Percentiles rank a stretch among this genome's conserved stretches.
Evolutionary conservation across 1,284 basidiomycete genomes (phyloP).

Genomic region (Sporisorium reilianum): DNA sequence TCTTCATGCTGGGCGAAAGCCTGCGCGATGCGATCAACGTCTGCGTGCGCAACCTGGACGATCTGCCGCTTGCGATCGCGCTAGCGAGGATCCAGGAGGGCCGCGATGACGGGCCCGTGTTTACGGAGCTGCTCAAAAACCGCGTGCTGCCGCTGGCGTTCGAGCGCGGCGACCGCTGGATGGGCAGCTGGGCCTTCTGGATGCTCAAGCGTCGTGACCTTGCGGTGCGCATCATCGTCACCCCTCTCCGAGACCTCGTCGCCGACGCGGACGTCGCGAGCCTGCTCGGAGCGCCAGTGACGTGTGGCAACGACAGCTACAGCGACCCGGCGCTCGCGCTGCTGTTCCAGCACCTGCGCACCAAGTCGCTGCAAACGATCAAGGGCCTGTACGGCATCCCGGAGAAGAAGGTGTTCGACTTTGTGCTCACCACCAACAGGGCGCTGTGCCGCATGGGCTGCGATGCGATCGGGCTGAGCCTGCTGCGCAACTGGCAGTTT

Average conservation of each 20-base stretch:
- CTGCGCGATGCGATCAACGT: conserved; percentile 92
- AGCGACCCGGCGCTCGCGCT: conserved; percentile 91
- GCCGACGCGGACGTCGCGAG: conserved; percentile 25
- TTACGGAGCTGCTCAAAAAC: conserved; percentile 78
- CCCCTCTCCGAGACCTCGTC: conserved; percentile 42
- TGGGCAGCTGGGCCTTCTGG: conserved; percentile 99
- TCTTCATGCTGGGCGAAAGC: conserved; percentile 91
- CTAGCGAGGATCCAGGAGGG: conserved; percentile 85
- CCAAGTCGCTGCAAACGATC: conserved; percentile 88
- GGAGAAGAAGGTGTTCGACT: conserved; percentile 87
- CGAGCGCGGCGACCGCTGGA: conserved; percentile 86
- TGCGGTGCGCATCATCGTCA: conserved; percentile 82
- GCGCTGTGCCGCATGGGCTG: conserved; percentile 97
- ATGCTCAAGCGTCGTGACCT: conserved; percentile 84
- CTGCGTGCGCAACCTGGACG: conserved; percentile 85
- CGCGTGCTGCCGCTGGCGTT: conserved; percentile 87
- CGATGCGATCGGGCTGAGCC: conserved; percentile 84
- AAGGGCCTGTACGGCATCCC: conserved; percentile 91
- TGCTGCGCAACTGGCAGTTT: conserved; percentile 90
- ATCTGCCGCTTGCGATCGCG: conserved; percentile 89
- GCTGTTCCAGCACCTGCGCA: conserved; percentile 87
- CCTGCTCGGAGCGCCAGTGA: conserved; percentile 60
- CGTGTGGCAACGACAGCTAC: conserved; percentile 83
- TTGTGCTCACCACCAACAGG: conserved; percentile 89
- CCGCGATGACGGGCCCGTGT: conserved; percentile 79